Evolutionary conservation across 495 filamentous ascomycete genomes (phyloP), one percentile per base, ranked within the genome.

Genomic region (Hyaloscypha hepaticicola): DNA sequence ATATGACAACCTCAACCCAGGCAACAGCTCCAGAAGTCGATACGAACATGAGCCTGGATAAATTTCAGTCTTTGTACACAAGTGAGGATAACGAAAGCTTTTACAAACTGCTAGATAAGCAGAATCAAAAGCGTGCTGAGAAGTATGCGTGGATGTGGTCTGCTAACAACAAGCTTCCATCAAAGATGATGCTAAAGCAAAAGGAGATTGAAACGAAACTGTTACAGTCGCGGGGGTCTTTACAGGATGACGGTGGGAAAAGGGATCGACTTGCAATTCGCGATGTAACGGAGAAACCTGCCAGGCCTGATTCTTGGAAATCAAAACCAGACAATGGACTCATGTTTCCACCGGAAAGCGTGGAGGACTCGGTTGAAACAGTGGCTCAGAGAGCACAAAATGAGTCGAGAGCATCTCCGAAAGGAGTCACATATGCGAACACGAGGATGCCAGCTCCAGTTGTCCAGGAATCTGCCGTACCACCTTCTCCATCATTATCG

Each of bases 41-140:
- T 73, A 89, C 89, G 14, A 89, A 87, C 70, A 87, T 98, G 77
- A 90, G 87, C 55, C 83, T 99, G 11, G 81, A 86, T 55, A 85
- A 88, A 3, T 99, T 98, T 70, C 95, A 98, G 69, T 82, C 90
- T 6, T 92, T 90, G 70, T 98, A 96, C 75, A 98, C 93, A 5
- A 95, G 90, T 68, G 95, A 99, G 76, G 95, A 99, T 74, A 97
- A 98, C 71, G 94, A 96, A 70, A 91, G 88, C 56, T 97, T 99
- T 79, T 94, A 96, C 76, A 89, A 88, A 70, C 80, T 98, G 1
- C 78, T 99, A 14, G 95, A 99, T 77, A 92, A 89, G 73, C 91
- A 97, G 69, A 99, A 97, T 72, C 81, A 85, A 27, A 93, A 92
- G 73, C 83, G 82, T 45, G 85, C 88, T 14, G 88, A 91, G 72